Conservation (phyloP, 2,329 filamentous ascomycete genomes). For the Diaporthe amygdali region DNA sequence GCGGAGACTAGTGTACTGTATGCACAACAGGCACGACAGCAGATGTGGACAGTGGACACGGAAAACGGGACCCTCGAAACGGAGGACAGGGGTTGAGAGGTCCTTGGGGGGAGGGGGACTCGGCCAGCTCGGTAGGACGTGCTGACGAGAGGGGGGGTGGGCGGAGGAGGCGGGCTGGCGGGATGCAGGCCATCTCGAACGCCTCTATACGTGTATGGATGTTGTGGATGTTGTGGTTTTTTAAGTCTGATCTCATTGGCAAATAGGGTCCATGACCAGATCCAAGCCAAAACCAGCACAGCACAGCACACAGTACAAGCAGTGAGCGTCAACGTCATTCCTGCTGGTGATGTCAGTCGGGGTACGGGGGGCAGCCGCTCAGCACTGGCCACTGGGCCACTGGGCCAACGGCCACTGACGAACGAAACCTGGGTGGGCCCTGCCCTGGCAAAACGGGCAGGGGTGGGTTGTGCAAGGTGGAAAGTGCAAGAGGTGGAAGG, state of each 20-base stretch:
- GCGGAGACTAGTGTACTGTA: neutral
- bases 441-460: neutral
- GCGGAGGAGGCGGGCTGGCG: too few relatives aligned
- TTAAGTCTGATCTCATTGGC: neutral
- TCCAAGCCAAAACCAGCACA: neutral
- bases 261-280: neutral
- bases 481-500: neutral
- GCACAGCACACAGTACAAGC: neutral
- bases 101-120: neutral
- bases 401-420: too few relatives aligned
- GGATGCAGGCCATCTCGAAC: neutral
- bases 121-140: neutral
- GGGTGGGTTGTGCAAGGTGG: neutral
- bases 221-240: too few relatives aligned
- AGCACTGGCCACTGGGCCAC: neutral
- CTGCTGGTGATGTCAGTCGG: slow-evolving; percentile 7
- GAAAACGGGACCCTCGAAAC: neutral
- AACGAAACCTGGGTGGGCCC: neutral
- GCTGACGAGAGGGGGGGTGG: too few relatives aligned
- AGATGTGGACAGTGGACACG: neutral
- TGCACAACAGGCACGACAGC: neutral
- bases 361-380: neutral
- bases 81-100: neutral
- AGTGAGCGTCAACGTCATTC: neutral
- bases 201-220: neutral